Base-by-base conservation (phyloP, 169 alveolate genomes). In the Plasmodium coatneyi region DNA sequence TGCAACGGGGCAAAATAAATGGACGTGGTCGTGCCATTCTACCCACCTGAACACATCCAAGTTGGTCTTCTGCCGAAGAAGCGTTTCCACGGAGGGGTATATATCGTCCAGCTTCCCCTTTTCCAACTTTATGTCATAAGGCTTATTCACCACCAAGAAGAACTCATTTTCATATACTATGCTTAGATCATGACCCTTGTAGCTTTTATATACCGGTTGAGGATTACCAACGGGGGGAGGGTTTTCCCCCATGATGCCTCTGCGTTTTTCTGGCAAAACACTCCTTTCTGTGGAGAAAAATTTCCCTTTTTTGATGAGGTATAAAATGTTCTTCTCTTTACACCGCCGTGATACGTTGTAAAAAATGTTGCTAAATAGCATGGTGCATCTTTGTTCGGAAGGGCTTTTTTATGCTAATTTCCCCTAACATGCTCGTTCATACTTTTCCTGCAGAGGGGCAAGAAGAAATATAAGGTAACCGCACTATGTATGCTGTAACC, bases 71-170 rank as follows among this genome's bases (percentile, higher is more conserved):
- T 87, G 25, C 1, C 87, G 87, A 87, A 87, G 86, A 60, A 87
- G 52, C 32, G 93, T 87, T 78, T 87, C 93, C 43, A 87, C 82
- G n/a, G 93, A 87, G 71, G 93, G 93, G 54, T 87, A 87, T 5
- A 87, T 60, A 43, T 78, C 89, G 71, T 87, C 93, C 5, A 32
- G 41, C 36, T 87, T 87, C 56, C 93, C 93, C 34, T 79, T 76
- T 52, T 87, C 93, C 54, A 87, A 60, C 46, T 87, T 87, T 30
- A 87, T 87, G 80, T 87, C 93, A 79, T 87, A 87, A 19, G 93
- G 93, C 81, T 87, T 87, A 71, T 79, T 87, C 43, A 87, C 72
- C 70, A 87, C 93, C 46, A 87, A 22, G 56, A 87, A 87, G 46
- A 56, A 87, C 41, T 87, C 82, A 78, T 87, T 87, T 80, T 87